Conservation (phyloP, 1,284 basidiomycete species). For the Vanrija sp. region DNA sequence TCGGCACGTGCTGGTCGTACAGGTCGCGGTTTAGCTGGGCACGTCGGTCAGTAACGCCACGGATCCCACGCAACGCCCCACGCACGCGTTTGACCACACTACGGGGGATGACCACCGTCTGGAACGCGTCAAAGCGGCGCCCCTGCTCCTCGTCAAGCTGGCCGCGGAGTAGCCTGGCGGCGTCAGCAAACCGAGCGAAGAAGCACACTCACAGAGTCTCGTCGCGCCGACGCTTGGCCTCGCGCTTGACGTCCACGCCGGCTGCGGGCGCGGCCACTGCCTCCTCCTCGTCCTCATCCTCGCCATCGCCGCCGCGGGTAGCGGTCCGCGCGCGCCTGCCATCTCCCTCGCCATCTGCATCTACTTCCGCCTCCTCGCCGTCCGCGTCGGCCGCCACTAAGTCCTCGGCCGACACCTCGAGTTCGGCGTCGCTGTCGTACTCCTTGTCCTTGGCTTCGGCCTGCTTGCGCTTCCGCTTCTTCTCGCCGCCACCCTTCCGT, state of each 20-base stretch:
- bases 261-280: not conserved
- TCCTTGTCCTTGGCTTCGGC: constrained; percentile 8
- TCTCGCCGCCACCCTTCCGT: constrained; percentile 1
- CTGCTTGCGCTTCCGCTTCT: constrained; percentile 18
- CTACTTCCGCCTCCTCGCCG: constrained; percentile 4
- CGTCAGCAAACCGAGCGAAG: constrained; percentile 1
- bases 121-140: constrained; percentile 42
- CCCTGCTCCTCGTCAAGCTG: constrained; percentile 39
- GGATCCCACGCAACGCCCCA: not conserved
- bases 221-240: constrained; percentile 12
- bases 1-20: constrained; percentile 37
- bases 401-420: constrained; percentile 22
- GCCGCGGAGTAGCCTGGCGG: constrained; percentile 29
- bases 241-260: constrained; percentile 11
- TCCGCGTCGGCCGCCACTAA: constrained; percentile 14
- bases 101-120: constrained; percentile 29
- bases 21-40: constrained; percentile 37
- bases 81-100: constrained; percentile 36
- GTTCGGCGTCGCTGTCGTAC: constrained; percentile 17
- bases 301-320: constrained; percentile 16
- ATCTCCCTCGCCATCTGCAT: constrained; percentile 12
- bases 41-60: not conserved
- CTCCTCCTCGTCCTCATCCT: constrained; percentile 20
- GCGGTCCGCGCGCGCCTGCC: not conserved
- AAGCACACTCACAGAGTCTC: constrained; percentile 12